These are phyloP conservation scores for Fomitopsis pulvina DNA, from an alignment of 768 basidiomycete genomes.

Conservation along the genomic window DNA sequence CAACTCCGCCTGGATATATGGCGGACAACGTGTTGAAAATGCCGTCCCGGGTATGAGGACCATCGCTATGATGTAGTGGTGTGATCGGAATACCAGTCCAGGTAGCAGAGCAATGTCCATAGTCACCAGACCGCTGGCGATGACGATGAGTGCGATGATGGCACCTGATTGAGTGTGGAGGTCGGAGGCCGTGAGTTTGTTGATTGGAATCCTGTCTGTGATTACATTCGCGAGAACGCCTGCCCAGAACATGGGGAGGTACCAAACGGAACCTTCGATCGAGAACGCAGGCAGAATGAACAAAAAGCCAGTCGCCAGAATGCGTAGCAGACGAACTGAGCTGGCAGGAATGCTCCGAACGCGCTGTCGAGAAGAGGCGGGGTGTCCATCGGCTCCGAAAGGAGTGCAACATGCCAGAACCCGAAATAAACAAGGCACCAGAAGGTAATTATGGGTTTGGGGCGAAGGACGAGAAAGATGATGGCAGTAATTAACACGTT, in stretches of 20 bases:
- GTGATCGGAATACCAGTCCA: conserved; percentile 60
- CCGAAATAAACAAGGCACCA: conserved; percentile 81
- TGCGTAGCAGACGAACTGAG: conserved; percentile 69
- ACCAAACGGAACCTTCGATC: conserved; percentile 68
- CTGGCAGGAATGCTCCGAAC: conserved; percentile 72
- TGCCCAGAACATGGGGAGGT: conserved; percentile 73
- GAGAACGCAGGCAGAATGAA: conserved; percentile 75
- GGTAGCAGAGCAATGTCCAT: conserved; percentile 66
- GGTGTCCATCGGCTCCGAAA: conserved; percentile 61
- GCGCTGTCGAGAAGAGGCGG: conserved; percentile 69
- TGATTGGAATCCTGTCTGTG: conserved; percentile 65
- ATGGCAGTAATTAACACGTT: conserved; percentile 62
- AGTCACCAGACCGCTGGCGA: conserved; percentile 58
- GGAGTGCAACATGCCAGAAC: conserved; percentile 80
- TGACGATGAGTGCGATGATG: conserved; percentile 59
- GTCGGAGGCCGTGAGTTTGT: conserved; percentile 66
- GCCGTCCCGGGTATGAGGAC: conserved; percentile 70
- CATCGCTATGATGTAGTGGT: conserved; percentile 80
- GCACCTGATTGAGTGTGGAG: conserved; percentile 60
- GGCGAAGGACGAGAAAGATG: conserved; percentile 69
- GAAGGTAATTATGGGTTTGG: conserved; percentile 58
- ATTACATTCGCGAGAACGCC: conserved; percentile 73
- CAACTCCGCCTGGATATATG: conserved; percentile 74
- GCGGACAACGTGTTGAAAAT: conserved; percentile 79
- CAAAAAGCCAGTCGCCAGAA: conserved; percentile 77